phyloP scores from a whole-genome alignment of 345 rosid species.

The Schrenkiella parvula region DNA sequence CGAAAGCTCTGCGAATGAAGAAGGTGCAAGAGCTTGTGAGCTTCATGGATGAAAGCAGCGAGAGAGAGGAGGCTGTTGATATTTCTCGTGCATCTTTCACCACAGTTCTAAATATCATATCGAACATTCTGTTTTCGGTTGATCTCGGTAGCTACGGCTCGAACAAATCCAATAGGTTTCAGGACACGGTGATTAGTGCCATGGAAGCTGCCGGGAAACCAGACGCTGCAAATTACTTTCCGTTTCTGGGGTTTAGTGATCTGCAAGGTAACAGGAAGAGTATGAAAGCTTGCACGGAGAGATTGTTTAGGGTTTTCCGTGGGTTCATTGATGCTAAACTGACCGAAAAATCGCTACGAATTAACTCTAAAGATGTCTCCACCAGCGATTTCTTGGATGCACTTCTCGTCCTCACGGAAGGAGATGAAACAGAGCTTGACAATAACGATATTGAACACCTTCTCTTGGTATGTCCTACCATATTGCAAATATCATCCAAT shows the following conservation, averaged over 20 bases:
- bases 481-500: not conserved
- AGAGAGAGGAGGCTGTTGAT: conserved; percentile 9
- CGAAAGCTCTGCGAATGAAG: not conserved
- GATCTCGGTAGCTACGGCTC: conserved; percentile 11
- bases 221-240: conserved; percentile 15
- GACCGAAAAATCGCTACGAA: not conserved
- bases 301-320: conserved; percentile 4
- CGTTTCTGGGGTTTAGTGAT: conserved; percentile 12
- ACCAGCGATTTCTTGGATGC: conserved; percentile 4
- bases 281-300: not conserved
- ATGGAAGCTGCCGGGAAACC: conserved; percentile 5
- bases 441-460: not conserved
- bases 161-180: not conserved
- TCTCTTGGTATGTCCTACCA: not conserved
- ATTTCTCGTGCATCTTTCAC: conserved; percentile 14
- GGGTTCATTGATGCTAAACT: conserved; percentile 25
- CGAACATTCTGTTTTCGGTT: conserved; percentile 13
- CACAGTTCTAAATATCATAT: conserved; percentile 16
- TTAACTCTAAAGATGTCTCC: not conserved
- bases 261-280: conserved; percentile 9
- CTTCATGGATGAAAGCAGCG: not conserved
- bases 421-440: conserved; percentile 4
- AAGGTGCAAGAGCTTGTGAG: conserved; percentile 14
- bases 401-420: not conserved
- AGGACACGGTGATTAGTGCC: not conserved